These are phyloP conservation scores for Arthrobotrys entomopaga DNA, from an alignment of 2,329 filamentous ascomycete genomes.

Conservation along the genomic window DNA sequence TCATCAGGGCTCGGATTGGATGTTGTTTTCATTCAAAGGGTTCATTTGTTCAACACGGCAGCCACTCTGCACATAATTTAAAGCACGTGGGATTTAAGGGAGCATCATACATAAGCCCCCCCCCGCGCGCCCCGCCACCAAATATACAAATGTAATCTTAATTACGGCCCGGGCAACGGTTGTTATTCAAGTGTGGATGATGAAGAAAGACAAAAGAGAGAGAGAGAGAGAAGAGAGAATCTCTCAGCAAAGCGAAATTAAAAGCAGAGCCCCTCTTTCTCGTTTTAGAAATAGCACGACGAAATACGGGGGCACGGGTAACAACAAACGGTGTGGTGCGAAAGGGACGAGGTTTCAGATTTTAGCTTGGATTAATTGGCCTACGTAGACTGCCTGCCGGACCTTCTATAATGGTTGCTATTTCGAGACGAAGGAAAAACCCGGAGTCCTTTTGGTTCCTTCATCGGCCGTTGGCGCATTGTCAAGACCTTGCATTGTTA, in stretches of 20 bases:
- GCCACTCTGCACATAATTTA: conserved; percentile 24
- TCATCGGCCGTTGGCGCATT: not conserved
- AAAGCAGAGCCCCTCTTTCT: conserved; percentile 33
- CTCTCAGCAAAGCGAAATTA: conserved; percentile 18
- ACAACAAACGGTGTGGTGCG: conserved; percentile 28
- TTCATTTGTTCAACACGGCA: too few relatives aligned
- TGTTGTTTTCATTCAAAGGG: not conserved
- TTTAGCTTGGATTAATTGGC: not conserved
- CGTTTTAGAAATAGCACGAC: conserved; percentile 47
- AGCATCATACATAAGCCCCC: conserved; percentile 36
- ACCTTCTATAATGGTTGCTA: conserved; percentile 25
- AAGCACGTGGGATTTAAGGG: conserved; percentile 32
- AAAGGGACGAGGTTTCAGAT: conserved; percentile 13
- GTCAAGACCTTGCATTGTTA: too few relatives aligned
- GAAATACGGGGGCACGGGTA: conserved; percentile 21
- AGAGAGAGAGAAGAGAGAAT: not conserved
- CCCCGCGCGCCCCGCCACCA: conserved; percentile 22
- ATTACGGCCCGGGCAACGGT: too few relatives aligned
- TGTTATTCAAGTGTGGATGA: not conserved
- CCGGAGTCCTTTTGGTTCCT: not conserved
- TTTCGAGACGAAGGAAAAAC: conserved; percentile 12
- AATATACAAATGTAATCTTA: conserved; percentile 27
- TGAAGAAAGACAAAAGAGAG: not conserved
- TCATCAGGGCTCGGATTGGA: conserved; percentile 1
- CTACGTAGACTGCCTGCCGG: not conserved